phyloP scores from a whole-genome alignment of 2,329 filamentous ascomycete genomes.

The Didymellaceae sp. region DNA sequence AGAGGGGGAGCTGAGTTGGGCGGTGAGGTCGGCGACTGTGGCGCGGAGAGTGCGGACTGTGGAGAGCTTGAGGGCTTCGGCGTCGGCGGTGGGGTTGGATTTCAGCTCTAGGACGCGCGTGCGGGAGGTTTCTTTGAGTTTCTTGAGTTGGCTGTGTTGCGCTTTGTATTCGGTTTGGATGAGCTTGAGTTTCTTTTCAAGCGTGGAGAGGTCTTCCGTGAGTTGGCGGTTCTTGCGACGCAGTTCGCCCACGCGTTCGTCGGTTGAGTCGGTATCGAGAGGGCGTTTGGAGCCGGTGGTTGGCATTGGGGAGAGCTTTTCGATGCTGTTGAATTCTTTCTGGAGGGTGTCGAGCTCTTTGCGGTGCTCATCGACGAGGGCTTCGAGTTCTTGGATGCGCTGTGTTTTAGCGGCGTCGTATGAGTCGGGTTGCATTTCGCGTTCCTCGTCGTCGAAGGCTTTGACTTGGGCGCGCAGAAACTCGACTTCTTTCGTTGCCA shows the following conservation, averaged over 20 bases:
- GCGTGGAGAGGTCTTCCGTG: constrained; percentile 74
- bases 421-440: constrained; percentile 80
- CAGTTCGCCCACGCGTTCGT: constrained; percentile 80
- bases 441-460: constrained; percentile 83
- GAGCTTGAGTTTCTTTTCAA: constrained; percentile 73
- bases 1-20: constrained; percentile 72
- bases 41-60: constrained; percentile 78
- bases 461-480: constrained; percentile 92
- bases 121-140: constrained; percentile 70
- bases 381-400: constrained; percentile 81
- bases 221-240: constrained; percentile 86
- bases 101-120: constrained; percentile 85
- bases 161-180: constrained; percentile 79
- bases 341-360: constrained; percentile 77
- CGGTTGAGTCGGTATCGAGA: constrained; percentile 62
- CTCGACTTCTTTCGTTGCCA: constrained; percentile 91
- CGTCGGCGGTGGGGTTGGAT: constrained; percentile 88
- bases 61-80: constrained; percentile 81
- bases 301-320: constrained; percentile 56
- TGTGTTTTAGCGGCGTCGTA: constrained; percentile 77
- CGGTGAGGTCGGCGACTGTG: constrained; percentile 84
- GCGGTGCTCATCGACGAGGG: constrained; percentile 86
- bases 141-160: constrained; percentile 73
- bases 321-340: constrained; percentile 72
- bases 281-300: constrained; percentile 67